phyloP scores from a whole-genome alignment of 2,329 filamentous ascomycete species.

The Pseudocercospora ulei region DNA sequence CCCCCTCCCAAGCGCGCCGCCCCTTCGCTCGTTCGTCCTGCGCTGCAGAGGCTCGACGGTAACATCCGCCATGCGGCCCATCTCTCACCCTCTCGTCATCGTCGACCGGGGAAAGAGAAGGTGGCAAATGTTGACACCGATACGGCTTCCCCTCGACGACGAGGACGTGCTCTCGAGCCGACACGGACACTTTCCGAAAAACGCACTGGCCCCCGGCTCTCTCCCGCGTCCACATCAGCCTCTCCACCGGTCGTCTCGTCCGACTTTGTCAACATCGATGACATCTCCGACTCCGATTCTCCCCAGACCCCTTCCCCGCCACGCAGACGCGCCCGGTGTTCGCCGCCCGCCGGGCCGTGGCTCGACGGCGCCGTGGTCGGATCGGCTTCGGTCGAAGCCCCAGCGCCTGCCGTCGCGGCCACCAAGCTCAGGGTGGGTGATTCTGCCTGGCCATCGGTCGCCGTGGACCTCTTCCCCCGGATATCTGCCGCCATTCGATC shows the following conservation, averaged over 20 bases:
- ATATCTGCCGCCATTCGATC: constrained; percentile 45
- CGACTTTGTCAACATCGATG: constrained; percentile 28
- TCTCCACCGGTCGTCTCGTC: constrained; percentile 19
- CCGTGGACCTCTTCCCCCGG: constrained; percentile 37
- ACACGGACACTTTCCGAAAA: neutral
- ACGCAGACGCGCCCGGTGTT: constrained; percentile 25
- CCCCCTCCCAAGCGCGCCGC: constrained; percentile 10
- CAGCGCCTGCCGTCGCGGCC: neutral
- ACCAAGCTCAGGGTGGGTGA: constrained; percentile 24
- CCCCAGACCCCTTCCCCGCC: constrained; percentile 31
- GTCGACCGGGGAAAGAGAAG: constrained; percentile 24
- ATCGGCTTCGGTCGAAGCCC: constrained; percentile 12
- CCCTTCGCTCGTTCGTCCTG: constrained; percentile 18
- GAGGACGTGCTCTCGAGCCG: constrained; percentile 19
- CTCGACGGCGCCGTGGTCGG: constrained; percentile 19
- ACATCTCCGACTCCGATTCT: constrained; percentile 32
- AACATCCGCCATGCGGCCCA: constrained; percentile 17
- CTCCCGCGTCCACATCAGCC: constrained; percentile 9
- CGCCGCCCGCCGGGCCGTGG: constrained; percentile 21
- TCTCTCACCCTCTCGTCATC: constrained; percentile 19
- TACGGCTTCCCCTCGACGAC: constrained; percentile 10
- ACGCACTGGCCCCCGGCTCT: neutral
- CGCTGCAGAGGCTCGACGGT: constrained; percentile 25
- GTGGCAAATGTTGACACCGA: neutral
- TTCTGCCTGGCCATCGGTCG: constrained; percentile 31